Conservation (phyloP, 1,139 yeast species). For the Yamadazyma friedrichii region DNA sequence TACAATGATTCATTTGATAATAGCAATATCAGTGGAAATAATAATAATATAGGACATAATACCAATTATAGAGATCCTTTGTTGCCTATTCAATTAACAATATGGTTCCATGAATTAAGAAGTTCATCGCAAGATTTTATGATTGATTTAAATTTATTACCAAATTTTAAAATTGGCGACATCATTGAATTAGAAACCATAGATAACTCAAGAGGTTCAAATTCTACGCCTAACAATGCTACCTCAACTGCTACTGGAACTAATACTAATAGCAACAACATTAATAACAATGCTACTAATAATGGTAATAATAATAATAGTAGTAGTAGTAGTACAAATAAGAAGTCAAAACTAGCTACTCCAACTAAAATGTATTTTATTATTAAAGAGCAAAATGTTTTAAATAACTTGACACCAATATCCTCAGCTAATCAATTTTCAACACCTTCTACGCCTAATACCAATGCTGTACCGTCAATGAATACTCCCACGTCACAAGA, state of each 20-base stretch:
- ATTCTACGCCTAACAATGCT: background rate
- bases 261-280: background rate
- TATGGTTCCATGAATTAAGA: slow-evolving; percentile 75
- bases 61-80: slow-evolving; percentile 12
- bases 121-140: slow-evolving; percentile 59
- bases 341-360: background rate
- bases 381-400: slow-evolving; percentile 9
- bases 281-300: slow-evolving; percentile 1
- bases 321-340: background rate
- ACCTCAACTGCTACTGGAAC: slow-evolving; percentile 2
- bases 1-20: slow-evolving; percentile 13
- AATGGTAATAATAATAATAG: background rate
- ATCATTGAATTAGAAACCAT: slow-evolving; percentile 55
- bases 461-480: slow-evolving; percentile 2
- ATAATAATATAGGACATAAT: background rate
- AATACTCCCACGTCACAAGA: slow-evolving; percentile 9
- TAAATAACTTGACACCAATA: slow-evolving; percentile 5
- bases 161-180: slow-evolving; percentile 64
- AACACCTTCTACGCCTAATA: slow-evolving; percentile 7
- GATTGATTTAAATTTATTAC: slow-evolving; percentile 56
- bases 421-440: slow-evolving; percentile 4
- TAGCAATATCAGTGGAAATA: background rate
- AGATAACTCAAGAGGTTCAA: slow-evolving; percentile 2
- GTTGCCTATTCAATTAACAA: slow-evolving; percentile 45
- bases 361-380: slow-evolving; percentile 9